Evolutionary conservation across 1,139 yeast species (phyloP).

Genomic region (Yamadazyma dendronema): DNA sequence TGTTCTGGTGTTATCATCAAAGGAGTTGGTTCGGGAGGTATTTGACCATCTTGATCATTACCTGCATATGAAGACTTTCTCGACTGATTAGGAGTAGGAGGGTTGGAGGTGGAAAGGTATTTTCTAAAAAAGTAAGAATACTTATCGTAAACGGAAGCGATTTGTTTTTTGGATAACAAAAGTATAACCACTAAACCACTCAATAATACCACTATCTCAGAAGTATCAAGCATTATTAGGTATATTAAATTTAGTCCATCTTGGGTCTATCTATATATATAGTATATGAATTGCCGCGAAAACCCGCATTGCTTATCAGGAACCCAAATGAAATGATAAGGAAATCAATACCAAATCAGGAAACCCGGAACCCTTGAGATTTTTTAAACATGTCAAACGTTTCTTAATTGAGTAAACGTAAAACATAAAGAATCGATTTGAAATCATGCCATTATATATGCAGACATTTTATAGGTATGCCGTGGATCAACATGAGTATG

Average conservation of each 20-base stretch:
- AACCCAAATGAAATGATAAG: constrained; percentile 7
- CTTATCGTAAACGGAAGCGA: constrained; percentile 6
- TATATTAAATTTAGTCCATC: not conserved
- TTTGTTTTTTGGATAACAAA: constrained; percentile 18
- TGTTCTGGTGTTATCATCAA: constrained; percentile 65
- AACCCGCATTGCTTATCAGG: constrained; percentile 8
- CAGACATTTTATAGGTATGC: too few species aligned
- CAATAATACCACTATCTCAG: constrained; percentile 11
- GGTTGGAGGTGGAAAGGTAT: constrained; percentile 12
- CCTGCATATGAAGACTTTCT: constrained; percentile 13
- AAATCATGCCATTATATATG: too few species aligned
- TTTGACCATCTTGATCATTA: constrained; percentile 9
- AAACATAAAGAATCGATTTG: too few species aligned
- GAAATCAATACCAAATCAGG: constrained; percentile 12
- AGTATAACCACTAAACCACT: constrained; percentile 15
- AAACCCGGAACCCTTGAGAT: constrained; percentile 6
- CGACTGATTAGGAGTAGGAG: constrained; percentile 14
- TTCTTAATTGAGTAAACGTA: not conserved
- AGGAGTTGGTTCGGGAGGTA: constrained; percentile 54
- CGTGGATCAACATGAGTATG: too few species aligned
- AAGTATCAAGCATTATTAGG: constrained; percentile 7
- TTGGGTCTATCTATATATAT: not conserved
- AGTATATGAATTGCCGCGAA: constrained; percentile 8
- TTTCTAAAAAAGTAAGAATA: constrained; percentile 9
- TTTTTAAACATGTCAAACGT: too few species aligned